Evolutionary conservation across 352 stramenopile genomes (phyloP).

Genomic region (Phytophthora lateralis): DNA sequence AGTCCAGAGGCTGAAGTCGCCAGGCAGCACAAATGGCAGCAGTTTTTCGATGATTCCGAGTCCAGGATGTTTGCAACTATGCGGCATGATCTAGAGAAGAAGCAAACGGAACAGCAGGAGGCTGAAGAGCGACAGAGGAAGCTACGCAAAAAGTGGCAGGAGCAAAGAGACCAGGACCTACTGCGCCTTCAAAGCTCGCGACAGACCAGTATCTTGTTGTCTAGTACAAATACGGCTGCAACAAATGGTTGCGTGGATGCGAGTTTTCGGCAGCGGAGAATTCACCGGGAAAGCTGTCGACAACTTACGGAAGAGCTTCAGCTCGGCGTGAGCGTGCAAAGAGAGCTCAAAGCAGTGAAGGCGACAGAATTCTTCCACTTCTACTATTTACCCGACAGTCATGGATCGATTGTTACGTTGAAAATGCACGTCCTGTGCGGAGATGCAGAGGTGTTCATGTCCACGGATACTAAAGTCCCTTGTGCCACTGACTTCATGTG

Average conservation of each 20-base stretch:
- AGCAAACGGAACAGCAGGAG: constrained; percentile 45
- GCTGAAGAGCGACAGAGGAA: constrained; percentile 56
- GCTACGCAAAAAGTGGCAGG: constrained; percentile 67
- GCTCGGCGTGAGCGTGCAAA: constrained; percentile 45
- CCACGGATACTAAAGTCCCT: constrained; percentile 66
- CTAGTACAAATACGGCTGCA: constrained; percentile 2
- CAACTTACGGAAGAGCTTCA: constrained; percentile 57
- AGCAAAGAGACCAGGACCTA: constrained; percentile 58
- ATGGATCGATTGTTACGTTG: constrained; percentile 64
- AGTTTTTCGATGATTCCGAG: constrained; percentile 63
- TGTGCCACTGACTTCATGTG: constrained; percentile 78
- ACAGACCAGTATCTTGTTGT: constrained; percentile 16
- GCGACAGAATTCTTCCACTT: constrained; percentile 65
- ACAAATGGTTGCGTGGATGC: constrained; percentile 13
- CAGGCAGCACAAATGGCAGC: constrained; percentile 65
- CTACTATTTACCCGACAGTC: constrained; percentile 37
- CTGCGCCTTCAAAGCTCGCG: constrained; percentile 43
- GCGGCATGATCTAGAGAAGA: constrained; percentile 47
- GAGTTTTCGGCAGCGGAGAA: constrained; percentile 54
- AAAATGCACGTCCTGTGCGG: constrained; percentile 51
- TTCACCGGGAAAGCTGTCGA: constrained; percentile 58
- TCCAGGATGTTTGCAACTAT: constrained; percentile 59
- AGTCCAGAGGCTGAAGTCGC: constrained; percentile 48
- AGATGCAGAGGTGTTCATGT: constrained; percentile 72
- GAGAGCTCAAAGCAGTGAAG: constrained; percentile 29